Conservation (phyloP, 768 basidiomycete genomes). For the Xerocomus brunneocitrinus region DNA sequence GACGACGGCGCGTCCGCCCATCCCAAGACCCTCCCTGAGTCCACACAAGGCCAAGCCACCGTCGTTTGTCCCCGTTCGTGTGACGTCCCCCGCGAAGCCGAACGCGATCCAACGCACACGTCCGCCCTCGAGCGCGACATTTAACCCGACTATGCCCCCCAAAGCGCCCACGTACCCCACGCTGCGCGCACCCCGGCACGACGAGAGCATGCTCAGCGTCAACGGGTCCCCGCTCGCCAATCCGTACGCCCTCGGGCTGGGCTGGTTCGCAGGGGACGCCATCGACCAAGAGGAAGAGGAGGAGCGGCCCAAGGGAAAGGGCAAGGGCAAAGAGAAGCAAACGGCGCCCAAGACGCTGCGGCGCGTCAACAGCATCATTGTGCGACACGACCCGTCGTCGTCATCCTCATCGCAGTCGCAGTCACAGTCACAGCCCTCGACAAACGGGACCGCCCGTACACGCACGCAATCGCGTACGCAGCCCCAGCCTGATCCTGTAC, state of each 20-base stretch:
- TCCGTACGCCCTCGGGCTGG: conserved; percentile 63
- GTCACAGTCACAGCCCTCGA: conserved; percentile 20
- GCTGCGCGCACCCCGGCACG: conserved; percentile 62
- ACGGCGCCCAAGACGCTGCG: conserved; percentile 13
- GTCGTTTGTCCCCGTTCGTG: conserved; percentile 32
- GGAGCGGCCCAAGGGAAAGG: conserved; percentile 8
- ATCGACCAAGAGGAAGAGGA: conserved; percentile 26
- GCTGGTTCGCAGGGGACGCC: conserved; percentile 46
- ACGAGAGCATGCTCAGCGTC: conserved; percentile 75
- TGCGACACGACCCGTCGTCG: conserved; percentile 53
- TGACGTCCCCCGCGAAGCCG: conserved; percentile 51
- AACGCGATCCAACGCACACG: conserved; percentile 25
- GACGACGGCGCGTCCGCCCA: conserved; percentile 23
- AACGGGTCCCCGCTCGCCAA: conserved; percentile 83
- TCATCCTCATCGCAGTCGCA: conserved; percentile 7
- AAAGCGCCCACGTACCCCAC: conserved; percentile 39
- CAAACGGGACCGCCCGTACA: conserved; percentile 11
- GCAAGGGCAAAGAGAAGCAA: conserved; percentile 25
- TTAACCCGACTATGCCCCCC: conserved; percentile 61
- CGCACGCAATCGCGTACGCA: conserved; percentile 37
- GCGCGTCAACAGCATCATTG: conserved; percentile 58
- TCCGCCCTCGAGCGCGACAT: conserved; percentile 59
- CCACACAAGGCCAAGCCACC: conserved; percentile 31
- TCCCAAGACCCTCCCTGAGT: conserved; percentile 32
- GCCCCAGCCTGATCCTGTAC: conserved; percentile 16